Evolutionary conservation across 2,329 filamentous ascomycete species (phyloP).

Genomic region (Epichloe uncinata): DNA sequence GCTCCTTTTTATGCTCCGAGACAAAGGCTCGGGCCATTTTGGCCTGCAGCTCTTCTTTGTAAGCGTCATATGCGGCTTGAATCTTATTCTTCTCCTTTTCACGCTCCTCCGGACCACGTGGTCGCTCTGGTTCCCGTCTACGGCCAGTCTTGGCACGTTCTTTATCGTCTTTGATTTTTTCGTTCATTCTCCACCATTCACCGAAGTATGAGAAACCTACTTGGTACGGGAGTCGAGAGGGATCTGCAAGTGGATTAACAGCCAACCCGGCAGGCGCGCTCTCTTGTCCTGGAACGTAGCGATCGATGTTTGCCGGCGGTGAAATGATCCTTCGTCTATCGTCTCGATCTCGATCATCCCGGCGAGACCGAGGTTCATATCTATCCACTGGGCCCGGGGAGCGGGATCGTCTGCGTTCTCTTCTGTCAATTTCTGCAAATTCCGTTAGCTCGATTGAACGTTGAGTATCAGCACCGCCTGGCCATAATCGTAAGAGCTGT

Average conservation of each 20-base stretch:
- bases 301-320: slow-evolving; percentile 62
- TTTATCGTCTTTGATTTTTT: slow-evolving; percentile 70
- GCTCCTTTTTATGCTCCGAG: slow-evolving; percentile 80
- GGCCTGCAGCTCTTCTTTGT: slow-evolving; percentile 55
- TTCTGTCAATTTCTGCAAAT: slow-evolving; percentile 39
- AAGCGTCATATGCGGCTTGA: slow-evolving; percentile 53
- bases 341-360: slow-evolving; percentile 54
- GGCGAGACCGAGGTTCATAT: slow-evolving; percentile 57
- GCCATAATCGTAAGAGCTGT: neutral
- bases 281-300: slow-evolving; percentile 69
- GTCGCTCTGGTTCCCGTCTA: slow-evolving; percentile 48
- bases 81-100: slow-evolving; percentile 70
- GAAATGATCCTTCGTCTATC: slow-evolving; percentile 49
- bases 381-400: slow-evolving; percentile 61
- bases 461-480: neutral
- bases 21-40: slow-evolving; percentile 87
- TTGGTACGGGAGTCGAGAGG: slow-evolving; percentile 60
- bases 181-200: slow-evolving; percentile 76
- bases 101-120: slow-evolving; percentile 57
- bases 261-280: slow-evolving; percentile 28
- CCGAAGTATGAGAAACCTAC: slow-evolving; percentile 78
- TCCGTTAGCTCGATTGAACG: neutral
- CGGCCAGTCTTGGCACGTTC: slow-evolving; percentile 58
- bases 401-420: slow-evolving; percentile 51
- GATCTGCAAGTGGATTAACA: slow-evolving; percentile 58